These are phyloP conservation scores for Acanthamoeba lugdunensis DNA, from an alignment of 208 protist genomes.

Conservation along the genomic window DNA sequence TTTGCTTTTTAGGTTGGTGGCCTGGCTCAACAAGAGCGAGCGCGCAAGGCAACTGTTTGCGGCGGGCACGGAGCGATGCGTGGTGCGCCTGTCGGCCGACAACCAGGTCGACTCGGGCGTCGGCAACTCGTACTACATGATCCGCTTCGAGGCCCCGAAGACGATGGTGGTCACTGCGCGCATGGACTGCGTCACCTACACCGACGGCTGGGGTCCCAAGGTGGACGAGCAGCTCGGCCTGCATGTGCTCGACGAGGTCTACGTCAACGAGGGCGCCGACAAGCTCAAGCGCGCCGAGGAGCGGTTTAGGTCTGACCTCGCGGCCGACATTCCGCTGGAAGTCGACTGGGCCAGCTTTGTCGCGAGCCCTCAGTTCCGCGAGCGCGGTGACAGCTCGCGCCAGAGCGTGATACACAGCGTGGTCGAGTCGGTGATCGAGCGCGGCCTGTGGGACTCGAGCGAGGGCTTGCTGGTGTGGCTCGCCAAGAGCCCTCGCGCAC, in stretches of 20 bases:
- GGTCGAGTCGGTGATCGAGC: not conserved
- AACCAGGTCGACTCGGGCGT: conserved; percentile 10
- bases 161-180: conserved; percentile 10
- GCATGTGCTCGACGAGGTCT: conserved; percentile 23
- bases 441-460: not conserved
- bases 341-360: conserved; percentile 20
- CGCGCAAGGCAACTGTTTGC: not conserved
- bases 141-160: not conserved
- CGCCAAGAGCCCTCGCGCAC: not conserved
- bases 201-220: conserved; percentile 32
- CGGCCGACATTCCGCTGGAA: not conserved
- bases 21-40: conserved; percentile 27
- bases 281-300: not conserved
- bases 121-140: conserved; percentile 2
- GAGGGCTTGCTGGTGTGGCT: not conserved
- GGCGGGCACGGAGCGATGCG: not conserved
- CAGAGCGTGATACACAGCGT: not conserved
- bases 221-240: conserved; percentile 7
- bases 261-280: not conserved
- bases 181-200: conserved; percentile 25
- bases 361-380: not conserved
- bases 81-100: not conserved
- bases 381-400: not conserved
- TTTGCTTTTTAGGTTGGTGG: conserved; percentile 8
- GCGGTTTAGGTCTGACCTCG: not conserved